Conservation (phyloP, 768 basidiomycete species). For the Psilocybe subaeruginosa region DNA sequence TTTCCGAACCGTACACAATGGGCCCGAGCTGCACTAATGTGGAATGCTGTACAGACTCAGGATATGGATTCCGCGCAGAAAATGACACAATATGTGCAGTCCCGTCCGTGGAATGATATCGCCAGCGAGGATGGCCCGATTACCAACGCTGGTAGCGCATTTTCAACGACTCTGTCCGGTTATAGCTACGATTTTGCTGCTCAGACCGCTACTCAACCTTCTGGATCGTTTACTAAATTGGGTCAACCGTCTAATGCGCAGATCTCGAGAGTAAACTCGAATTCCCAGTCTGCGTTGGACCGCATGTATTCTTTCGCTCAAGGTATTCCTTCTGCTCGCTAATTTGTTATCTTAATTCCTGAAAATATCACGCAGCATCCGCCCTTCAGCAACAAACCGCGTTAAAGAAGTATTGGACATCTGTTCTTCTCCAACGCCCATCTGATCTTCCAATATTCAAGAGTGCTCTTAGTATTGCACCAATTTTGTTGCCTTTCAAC, state of each 20-base stretch:
- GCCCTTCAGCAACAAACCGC: constrained; percentile 53
- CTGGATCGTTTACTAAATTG: constrained; percentile 45
- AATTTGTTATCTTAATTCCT: constrained; percentile 2
- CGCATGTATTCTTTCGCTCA: constrained; percentile 62
- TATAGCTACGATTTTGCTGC: constrained; percentile 63
- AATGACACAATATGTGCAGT: constrained; percentile 49
- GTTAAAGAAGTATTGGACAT: constrained; percentile 57
- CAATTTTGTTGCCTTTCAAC: constrained; percentile 62
- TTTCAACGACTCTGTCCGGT: constrained; percentile 49
- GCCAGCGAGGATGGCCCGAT: constrained; percentile 43
- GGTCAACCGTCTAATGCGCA: constrained; percentile 52
- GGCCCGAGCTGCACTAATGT: constrained; percentile 62
- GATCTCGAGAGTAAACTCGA: constrained; percentile 41
- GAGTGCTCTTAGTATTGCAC: constrained; percentile 45
- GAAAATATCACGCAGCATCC: constrained; percentile 45
- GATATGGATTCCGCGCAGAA: constrained; percentile 38
- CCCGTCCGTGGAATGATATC: constrained; percentile 51
- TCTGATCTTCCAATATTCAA: constrained; percentile 50
- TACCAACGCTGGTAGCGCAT: constrained; percentile 29
- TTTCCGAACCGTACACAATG: constrained; percentile 57
- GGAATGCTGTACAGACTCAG: constrained; percentile 58
- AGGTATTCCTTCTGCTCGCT: constrained; percentile 40
- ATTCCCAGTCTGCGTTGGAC: constrained; percentile 46
- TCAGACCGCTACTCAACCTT: constrained; percentile 49
- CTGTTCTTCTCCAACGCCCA: constrained; percentile 47